Evolutionary conservation across 495 filamentous ascomycete species (phyloP), one percentile per base, ranked within the genome.

Genomic region (Acidomyces sp.): DNA sequence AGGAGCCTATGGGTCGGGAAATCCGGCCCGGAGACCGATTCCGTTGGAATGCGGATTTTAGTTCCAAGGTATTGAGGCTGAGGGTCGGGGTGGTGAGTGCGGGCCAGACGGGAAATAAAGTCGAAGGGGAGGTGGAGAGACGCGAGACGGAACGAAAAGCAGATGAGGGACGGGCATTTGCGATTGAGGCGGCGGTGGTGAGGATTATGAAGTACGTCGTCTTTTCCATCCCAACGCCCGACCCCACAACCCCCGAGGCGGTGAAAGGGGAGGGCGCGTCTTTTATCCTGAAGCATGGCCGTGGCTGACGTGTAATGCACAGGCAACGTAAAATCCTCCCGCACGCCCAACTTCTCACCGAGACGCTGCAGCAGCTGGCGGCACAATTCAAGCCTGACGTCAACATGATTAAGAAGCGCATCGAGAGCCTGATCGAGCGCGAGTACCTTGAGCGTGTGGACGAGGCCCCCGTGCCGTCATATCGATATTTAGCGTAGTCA

Each of bases 361-460:
- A 96, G 61, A 83, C 90, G 9, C 78, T 99, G 41, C 65, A 69
- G 32, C 84, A 93, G 55, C 67, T 96, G 2, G 66, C 72, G 1
- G 55, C 65, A 18, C 78, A 87, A 37, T 99, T 99, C 64, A 78
- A 78, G 43, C 92, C 90, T 0, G 88, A 96, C 44, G 68, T 95
- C 23, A 68, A 70, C 27, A 82, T 96, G 70, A 79, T 96, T 62
- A 99, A 99, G 66, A 78, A 75, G 55, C 75, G 82, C n/a, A 84
- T 99, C 42, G 90, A 99, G 57, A 82, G 80, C 51, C 60, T 99
- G 48, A 90, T 99, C 37, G 78, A 81, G 46, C 71, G 86, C 32
- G 90, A 99, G 55, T 99, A 95, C 53, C 62, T 99, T n/a, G 88
- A 93, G 59, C 75, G 90, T 19, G 65, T 88, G 0, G 80, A 85